phyloP scores from a whole-genome alignment of 495 filamentous ascomycete species.

The Neurospora sublineolata region DNA sequence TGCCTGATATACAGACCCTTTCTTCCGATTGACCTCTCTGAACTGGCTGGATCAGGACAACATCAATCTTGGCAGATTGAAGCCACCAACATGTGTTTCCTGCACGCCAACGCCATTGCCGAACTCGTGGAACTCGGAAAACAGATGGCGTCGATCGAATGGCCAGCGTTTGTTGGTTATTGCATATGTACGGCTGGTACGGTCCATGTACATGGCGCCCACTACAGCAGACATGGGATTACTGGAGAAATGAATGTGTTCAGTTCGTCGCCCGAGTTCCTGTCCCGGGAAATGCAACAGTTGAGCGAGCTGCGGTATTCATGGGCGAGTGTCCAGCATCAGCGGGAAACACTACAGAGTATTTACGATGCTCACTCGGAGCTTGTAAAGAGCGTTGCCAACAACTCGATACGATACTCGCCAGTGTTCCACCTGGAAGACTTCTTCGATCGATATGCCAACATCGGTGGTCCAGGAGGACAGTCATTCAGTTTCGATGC shows the following conservation, averaged over 20 bases:
- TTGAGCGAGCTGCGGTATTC: constrained; percentile 57
- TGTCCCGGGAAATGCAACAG: constrained; percentile 68
- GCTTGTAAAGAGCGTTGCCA: constrained; percentile 58
- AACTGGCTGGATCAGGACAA: constrained; percentile 65
- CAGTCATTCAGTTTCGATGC: constrained; percentile 39
- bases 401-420: constrained; percentile 47
- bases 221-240: constrained; percentile 55
- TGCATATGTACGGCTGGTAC: constrained; percentile 74
- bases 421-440: constrained; percentile 76
- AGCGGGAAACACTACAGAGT: constrained; percentile 61
- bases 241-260: constrained; percentile 45
- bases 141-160: constrained; percentile 54
- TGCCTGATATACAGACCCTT: constrained; percentile 79
- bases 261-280: constrained; percentile 51
- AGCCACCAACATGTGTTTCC: constrained; percentile 74
- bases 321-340: constrained; percentile 71
- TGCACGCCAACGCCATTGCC: constrained; percentile 76
- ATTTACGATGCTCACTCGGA: constrained; percentile 64
- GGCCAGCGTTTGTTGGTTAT: constrained; percentile 74
- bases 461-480: constrained; percentile 28
- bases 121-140: constrained; percentile 71
- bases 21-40: constrained; percentile 68
- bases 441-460: constrained; percentile 69
- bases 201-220: constrained; percentile 73
- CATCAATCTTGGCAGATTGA: constrained; percentile 89